phyloP scores from a whole-genome alignment of 148 eudicot genomes.

The Nepenthes mirabilis region DNA sequence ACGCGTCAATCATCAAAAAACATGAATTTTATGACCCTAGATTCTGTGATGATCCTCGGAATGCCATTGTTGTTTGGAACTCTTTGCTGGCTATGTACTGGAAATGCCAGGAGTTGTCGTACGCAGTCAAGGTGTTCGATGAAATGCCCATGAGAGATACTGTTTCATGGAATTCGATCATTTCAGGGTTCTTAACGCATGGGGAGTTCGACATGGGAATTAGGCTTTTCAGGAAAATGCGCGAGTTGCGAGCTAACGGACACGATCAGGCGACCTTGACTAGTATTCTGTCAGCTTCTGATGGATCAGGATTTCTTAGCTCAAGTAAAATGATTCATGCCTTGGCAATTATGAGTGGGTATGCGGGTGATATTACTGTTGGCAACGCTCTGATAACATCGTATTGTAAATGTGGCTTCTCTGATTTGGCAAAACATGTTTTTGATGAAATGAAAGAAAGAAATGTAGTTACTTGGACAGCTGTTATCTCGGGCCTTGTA shows the following conservation, averaged over 20 bases:
- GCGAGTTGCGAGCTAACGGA: constrained; percentile 17
- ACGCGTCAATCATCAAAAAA: constrained; percentile 49
- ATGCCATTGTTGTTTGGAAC: constrained; percentile 41
- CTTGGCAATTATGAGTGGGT: constrained; percentile 42
- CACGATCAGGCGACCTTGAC: constrained; percentile 77
- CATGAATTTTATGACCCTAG: constrained; percentile 15
- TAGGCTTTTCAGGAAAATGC: constrained; percentile 36
- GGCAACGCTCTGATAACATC: constrained; percentile 66
- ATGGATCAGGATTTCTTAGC: constrained; percentile 15
- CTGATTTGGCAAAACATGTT: constrained; percentile 33
- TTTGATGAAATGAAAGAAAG: constrained; percentile 43
- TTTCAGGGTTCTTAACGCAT: constrained; percentile 39
- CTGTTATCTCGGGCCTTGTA: constrained; percentile 62
- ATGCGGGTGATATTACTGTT: constrained; percentile 31
- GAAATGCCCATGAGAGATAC: constrained; percentile 57
- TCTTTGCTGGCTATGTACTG: constrained; percentile 47
- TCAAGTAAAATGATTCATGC: constrained; percentile 44
- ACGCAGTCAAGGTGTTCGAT: constrained; percentile 67
- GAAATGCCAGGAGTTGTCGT: constrained; percentile 20
- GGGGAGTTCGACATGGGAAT: constrained; percentile 38
- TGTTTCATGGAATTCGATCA: constrained; percentile 61
- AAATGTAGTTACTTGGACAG: constrained; percentile 84
- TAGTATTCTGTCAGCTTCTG: constrained; percentile 44
- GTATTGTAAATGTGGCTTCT: constrained; percentile 40
- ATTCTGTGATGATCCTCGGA: constrained; percentile 2